phyloP scores from a whole-genome alignment of 2,329 filamentous ascomycete genomes.

The Fusarium torulosum region DNA sequence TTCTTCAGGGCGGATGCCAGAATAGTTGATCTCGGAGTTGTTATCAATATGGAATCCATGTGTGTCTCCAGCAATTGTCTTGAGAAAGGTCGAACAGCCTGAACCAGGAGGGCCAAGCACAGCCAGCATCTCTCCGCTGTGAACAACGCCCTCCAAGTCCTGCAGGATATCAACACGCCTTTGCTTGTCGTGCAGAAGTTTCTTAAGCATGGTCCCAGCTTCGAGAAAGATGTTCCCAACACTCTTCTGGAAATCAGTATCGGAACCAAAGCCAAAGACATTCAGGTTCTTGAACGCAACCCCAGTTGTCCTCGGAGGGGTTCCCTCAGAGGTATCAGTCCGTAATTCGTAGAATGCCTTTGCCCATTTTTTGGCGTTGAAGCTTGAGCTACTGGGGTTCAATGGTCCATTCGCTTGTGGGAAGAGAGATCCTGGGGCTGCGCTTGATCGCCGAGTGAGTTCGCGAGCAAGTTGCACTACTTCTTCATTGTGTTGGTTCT shows the following conservation, averaged over 20 bases:
- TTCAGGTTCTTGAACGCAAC: slow-evolving; percentile 47
- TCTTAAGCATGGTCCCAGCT: slow-evolving; percentile 29
- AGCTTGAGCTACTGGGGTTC: slow-evolving; percentile 56
- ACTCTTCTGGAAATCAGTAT: slow-evolving; percentile 50
- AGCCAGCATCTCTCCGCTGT: slow-evolving; percentile 77
- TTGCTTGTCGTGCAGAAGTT: slow-evolving; percentile 56
- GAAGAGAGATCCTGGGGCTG: slow-evolving; percentile 46
- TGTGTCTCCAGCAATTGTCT: slow-evolving; percentile 83
- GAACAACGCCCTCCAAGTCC: slow-evolving; percentile 73
- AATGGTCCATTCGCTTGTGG: slow-evolving; percentile 48
- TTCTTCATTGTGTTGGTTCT: slow-evolving; percentile 31
- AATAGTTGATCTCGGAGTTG: slow-evolving; percentile 80
- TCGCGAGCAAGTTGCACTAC: slow-evolving; percentile 49
- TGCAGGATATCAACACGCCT: slow-evolving; percentile 73
- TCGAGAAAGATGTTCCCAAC: slow-evolving; percentile 47
- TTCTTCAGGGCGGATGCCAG: slow-evolving; percentile 71
- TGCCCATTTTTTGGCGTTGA: slow-evolving; percentile 59
- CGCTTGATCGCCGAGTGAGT: slow-evolving; percentile 47
- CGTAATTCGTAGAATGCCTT: slow-evolving; percentile 53
- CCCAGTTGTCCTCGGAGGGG: slow-evolving; percentile 46
- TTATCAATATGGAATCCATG: slow-evolving; percentile 79
- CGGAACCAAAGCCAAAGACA: slow-evolving; percentile 48
- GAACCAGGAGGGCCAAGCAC: slow-evolving; percentile 76
- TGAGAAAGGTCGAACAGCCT: slow-evolving; percentile 84
- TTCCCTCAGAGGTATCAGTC: slow-evolving; percentile 45